These are phyloP conservation scores for Cyclocybe aegerita DNA, from an alignment of 768 basidiomycete genomes.

Conservation along the genomic window DNA sequence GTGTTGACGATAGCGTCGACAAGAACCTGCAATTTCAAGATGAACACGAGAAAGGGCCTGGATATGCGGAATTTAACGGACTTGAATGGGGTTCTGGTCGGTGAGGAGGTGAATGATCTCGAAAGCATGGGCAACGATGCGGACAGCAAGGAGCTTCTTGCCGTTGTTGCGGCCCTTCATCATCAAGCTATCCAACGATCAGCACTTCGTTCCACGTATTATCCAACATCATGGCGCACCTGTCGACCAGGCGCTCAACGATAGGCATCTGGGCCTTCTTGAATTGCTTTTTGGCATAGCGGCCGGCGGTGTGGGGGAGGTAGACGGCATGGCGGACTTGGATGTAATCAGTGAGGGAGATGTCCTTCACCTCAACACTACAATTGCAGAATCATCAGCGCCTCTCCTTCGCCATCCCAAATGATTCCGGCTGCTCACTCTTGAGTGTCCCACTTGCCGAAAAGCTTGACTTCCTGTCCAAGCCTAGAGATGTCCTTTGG, in stretches of 20 bases:
- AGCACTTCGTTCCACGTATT: not conserved
- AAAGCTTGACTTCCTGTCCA: constrained; percentile 89
- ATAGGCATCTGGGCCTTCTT: constrained; percentile 99
- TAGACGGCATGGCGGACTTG: constrained; percentile 98
- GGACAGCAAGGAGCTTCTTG: constrained; percentile 98
- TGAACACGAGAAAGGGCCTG: not conserved
- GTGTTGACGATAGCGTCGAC: constrained; percentile 99
- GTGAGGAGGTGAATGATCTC: constrained; percentile 99
- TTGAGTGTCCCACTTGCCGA: constrained; percentile 98
- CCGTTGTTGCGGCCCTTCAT: constrained; percentile 99
- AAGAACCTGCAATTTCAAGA: constrained; percentile 56
- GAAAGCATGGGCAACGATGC: constrained; percentile 99
- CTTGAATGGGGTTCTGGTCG: constrained; percentile 99
- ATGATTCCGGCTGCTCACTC: constrained; percentile 60
- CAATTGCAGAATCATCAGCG: constrained; percentile 13
- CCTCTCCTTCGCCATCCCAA: constrained; percentile 14
- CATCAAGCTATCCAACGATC: constrained; percentile 73
- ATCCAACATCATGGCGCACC: constrained; percentile 44
- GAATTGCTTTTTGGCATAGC: constrained; percentile 99
- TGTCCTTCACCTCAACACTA: constrained; percentile 98
- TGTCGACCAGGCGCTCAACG: constrained; percentile 98
- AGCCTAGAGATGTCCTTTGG: constrained; percentile 81
- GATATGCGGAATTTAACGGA: constrained; percentile 32
- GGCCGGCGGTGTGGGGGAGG: constrained; percentile 97
- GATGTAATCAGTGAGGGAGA: constrained; percentile 98